Evolutionary conservation across 2,329 filamentous ascomycete genomes (phyloP).

Genomic region (Xylariales sp.): DNA sequence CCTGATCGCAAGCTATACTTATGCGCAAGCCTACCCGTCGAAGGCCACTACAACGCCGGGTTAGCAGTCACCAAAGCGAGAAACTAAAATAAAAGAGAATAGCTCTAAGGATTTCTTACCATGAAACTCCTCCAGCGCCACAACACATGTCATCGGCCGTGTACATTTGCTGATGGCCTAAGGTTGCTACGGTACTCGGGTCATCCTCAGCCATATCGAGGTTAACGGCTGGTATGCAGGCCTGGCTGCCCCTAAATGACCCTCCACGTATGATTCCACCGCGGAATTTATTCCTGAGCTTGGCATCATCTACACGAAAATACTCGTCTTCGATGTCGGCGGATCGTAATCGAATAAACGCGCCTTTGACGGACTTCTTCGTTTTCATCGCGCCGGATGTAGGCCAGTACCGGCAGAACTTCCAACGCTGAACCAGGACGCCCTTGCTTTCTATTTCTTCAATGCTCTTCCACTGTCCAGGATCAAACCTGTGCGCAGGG

Average conservation of each 20-base stretch:
- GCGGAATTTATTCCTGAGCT: constrained; percentile 53
- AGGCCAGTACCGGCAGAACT: constrained; percentile 52
- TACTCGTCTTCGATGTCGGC: constrained; percentile 37
- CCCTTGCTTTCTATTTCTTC: constrained; percentile 48
- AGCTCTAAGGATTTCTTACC: constrained; percentile 39
- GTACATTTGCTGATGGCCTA: constrained; percentile 61
- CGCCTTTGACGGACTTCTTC: constrained; percentile 21
- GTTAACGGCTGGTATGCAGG: constrained; percentile 37
- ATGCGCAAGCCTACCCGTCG: constrained; percentile 65
- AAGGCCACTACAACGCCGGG: constrained; percentile 60
- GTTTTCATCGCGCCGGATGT: constrained; percentile 23
- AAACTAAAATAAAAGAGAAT: no score
- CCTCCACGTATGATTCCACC: constrained; percentile 55
- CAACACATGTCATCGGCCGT: constrained; percentile 79
- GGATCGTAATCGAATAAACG: constrained; percentile 40
- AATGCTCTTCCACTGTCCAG: constrained; percentile 38
- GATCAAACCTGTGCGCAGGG: constrained; percentile 52
- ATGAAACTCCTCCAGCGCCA: constrained; percentile 77
- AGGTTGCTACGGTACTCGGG: background rate
- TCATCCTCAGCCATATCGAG: constrained; percentile 36
- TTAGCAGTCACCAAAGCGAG: background rate
- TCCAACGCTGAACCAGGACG: constrained; percentile 65
- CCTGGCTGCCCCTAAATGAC: constrained; percentile 49
- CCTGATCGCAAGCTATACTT: constrained; percentile 72
- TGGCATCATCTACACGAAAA: constrained; percentile 48